Evolutionary conservation across 1,284 basidiomycete genomes (phyloP), one percentile per base, ranked within the genome.

Genomic region (Ceratobasidium sp.): DNA sequence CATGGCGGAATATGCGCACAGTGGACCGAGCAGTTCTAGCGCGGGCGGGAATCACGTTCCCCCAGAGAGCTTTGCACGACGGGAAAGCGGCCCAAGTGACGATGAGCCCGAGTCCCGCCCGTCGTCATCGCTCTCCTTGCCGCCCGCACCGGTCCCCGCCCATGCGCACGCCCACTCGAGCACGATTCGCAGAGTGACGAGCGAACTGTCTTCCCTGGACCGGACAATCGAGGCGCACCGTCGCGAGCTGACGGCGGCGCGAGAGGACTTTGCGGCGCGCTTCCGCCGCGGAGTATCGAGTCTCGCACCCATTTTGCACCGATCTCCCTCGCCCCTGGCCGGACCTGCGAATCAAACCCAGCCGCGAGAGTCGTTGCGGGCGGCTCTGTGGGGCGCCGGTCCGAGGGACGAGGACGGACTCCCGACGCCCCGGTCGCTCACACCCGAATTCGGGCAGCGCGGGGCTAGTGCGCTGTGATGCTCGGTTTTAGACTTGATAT

Each of bases 381-480:
- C 73, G 22, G 73, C 73, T 22, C 52, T 75, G 2, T 75, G 73
- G 73, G 73, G 73, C 1, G 51, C 73, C 61, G 62, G 62, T 3
- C 62, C 73, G 73, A 56, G 73, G 37, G 73, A 75, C 62, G 62
- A 75, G 25, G 71, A 74, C 44, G 71, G 71, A 29, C 71, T 74
- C 71, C 71, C 71, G 71, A 74, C 71, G 71, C 71, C 71, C n/a
- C 71, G 71, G 61, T 74, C 71, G 34, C 59, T 74, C 46, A 74
- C 71, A 34, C 71, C 71, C 34, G 71, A 74, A 74, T 74, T 49
- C 19, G 61, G 71, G 37, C 25, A 74, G 46, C 71, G 71, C 22
- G 59, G 71, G 34, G 46, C 59, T 54, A 32, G 29, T 74, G 71
- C 71, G 56, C 61, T 46, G 40, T 56, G 56, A 62, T 61, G 57